phyloP scores from a whole-genome alignment of 192 early-diverging fungal species.

The Gamsiella multidivaricata region DNA sequence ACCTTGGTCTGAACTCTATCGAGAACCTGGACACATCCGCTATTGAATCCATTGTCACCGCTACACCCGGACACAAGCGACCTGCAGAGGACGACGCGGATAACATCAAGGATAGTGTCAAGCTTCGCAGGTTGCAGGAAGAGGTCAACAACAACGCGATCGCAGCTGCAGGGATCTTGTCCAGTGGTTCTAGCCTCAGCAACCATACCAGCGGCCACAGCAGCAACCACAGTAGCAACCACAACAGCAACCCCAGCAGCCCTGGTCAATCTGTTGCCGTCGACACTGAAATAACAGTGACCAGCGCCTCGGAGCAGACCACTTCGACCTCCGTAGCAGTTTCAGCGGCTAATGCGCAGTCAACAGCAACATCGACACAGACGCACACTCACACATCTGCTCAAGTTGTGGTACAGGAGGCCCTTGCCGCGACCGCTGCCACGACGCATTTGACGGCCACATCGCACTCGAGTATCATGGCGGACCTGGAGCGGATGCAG shows the following conservation, averaged over 20 bases:
- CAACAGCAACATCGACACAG: background rate
- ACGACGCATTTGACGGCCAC: conserved; percentile 32
- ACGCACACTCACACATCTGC: background rate
- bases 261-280: conserved; percentile 20
- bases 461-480: conserved; percentile 45
- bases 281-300: too few species aligned
- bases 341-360: too few species aligned
- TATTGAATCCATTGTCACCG: conserved; percentile 26
- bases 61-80: conserved; percentile 22
- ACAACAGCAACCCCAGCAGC: conserved; percentile 20
- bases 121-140: conserved; percentile 47
- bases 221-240: conserved; percentile 16
- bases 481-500: conserved; percentile 43
- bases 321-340: background rate
- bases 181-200: conserved; percentile 14
- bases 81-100: conserved; percentile 38
- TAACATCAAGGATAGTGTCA: conserved; percentile 41
- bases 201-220: conserved; percentile 4
- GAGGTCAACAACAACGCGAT: conserved; percentile 53
- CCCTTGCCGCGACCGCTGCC: conserved; percentile 12
- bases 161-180: conserved; percentile 38
- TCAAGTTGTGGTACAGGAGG: conserved; percentile 8
- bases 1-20: conserved; percentile 19
- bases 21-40: conserved; percentile 17
- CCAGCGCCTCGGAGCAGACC: conserved; percentile 10